These are phyloP conservation scores for Penicillium cinerascens DNA, from an alignment of 495 filamentous ascomycete genomes.

Conservation along the genomic window DNA sequence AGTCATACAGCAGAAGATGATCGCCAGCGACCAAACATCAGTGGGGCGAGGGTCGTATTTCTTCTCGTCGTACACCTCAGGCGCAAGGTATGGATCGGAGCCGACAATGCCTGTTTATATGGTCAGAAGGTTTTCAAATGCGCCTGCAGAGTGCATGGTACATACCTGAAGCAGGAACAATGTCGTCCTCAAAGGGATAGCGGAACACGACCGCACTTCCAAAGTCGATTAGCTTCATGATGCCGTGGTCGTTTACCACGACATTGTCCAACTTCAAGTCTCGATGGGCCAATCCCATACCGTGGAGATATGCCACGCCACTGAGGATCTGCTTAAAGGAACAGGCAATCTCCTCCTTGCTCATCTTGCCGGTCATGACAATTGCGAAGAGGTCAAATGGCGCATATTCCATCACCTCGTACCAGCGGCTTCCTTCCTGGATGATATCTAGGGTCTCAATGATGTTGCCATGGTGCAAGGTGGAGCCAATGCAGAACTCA, in stretches of 20 bases:
- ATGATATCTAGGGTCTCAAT: slow-evolving; percentile 98
- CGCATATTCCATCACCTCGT: slow-evolving; percentile 99
- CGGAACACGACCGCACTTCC: slow-evolving; percentile 94
- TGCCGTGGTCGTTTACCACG: slow-evolving; percentile 93
- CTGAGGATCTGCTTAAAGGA: slow-evolving; percentile 91
- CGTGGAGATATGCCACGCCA: slow-evolving; percentile 95
- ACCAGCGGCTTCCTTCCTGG: slow-evolving; percentile 92
- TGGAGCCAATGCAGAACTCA: slow-evolving; percentile 97
- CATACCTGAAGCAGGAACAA: slow-evolving; percentile 83
- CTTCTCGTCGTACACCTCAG: slow-evolving; percentile 91
- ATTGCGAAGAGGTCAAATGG: slow-evolving; percentile 96
- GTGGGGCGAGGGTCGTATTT: slow-evolving; percentile 93
- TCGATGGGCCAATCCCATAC: slow-evolving; percentile 91
- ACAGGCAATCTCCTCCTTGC: slow-evolving; percentile 83
- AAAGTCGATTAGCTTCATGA: slow-evolving; percentile 99
- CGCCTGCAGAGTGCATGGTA: slow-evolving; percentile 3
- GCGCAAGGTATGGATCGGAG: slow-evolving; percentile 94
- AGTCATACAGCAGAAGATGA: slow-evolving; percentile 99
- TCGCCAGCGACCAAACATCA: slow-evolving; percentile 97
- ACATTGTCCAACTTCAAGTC: slow-evolving; percentile 98
- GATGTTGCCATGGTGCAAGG: slow-evolving; percentile 95
- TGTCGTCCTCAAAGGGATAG: slow-evolving; percentile 94
- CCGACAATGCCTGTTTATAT: slow-evolving; percentile 77
- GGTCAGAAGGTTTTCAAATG: neutral
- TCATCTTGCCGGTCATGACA: slow-evolving; percentile 99